These are phyloP conservation scores for Puccinia hordei DNA, from an alignment of 1,284 basidiomycete genomes.

Conservation along the genomic window DNA sequence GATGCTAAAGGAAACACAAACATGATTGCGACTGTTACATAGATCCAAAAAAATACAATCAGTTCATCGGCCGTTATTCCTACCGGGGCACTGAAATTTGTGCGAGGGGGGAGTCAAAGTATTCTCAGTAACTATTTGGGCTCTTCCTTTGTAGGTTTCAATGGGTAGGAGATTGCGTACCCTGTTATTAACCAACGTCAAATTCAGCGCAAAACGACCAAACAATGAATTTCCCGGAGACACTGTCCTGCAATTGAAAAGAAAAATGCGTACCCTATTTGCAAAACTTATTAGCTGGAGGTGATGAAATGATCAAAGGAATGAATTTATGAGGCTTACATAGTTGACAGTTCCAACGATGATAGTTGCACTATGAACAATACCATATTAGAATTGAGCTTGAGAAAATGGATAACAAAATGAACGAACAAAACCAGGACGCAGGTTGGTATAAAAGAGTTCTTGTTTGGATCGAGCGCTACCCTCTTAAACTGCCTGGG, in stretches of 20 bases:
- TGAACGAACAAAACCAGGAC: conserved; percentile 33
- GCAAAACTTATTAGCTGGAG: neutral
- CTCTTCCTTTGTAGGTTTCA: neutral
- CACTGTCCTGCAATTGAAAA: neutral
- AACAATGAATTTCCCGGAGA: neutral
- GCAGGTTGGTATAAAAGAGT: conserved; percentile 44
- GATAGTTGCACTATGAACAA: conserved; percentile 32
- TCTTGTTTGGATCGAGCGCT: conserved; percentile 30
- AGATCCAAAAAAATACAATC: conserved; percentile 39
- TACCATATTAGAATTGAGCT: neutral
- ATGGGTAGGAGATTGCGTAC: neutral
- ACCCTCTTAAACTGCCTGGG: conserved; percentile 39
- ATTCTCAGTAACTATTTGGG: neutral
- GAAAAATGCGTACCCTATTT: neutral
- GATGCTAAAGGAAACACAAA: neutral
- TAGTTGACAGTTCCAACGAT: conserved; percentile 38
- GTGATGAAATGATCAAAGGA: neutral
- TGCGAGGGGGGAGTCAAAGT: neutral
- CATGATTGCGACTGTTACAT: conserved; percentile 24
- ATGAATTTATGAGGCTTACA: conserved; percentile 1
- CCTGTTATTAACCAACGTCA: neutral
- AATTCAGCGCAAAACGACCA: neutral
- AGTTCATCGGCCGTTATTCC: conserved; percentile 27
- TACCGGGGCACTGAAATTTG: conserved; percentile 5
- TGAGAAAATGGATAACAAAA: neutral